phyloP scores from a whole-genome alignment of 1,284 basidiomycete genomes.

The Agroathelia rolfsii region DNA sequence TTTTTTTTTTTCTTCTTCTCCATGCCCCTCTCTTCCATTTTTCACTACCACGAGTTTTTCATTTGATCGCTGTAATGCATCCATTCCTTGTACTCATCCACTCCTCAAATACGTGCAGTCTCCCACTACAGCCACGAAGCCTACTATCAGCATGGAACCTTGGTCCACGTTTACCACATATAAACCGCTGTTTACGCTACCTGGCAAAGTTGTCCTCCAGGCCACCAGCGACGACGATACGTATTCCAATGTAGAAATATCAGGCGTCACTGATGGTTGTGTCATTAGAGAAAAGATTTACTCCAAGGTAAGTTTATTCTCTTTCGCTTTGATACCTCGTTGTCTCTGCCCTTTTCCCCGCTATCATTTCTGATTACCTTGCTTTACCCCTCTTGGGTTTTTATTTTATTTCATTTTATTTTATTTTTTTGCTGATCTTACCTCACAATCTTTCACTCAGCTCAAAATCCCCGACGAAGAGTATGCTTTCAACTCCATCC shows the following conservation, averaged over 20 bases:
- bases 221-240: slow-evolving; percentile 80
- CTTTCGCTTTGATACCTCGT: slow-evolving; percentile 2
- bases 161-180: too few relatives aligned
- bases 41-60: slow-evolving; percentile 10
- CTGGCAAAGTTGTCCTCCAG: slow-evolving; percentile 50
- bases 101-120: slow-evolving; percentile 24
- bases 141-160: too few relatives aligned
- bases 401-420: slow-evolving; percentile 10
- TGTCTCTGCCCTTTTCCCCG: background rate
- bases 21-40: slow-evolving; percentile 17
- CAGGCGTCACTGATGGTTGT: slow-evolving; percentile 54
- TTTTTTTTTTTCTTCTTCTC: slow-evolving; percentile 21
- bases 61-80: slow-evolving; percentile 17
- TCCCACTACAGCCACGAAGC: too few relatives aligned
- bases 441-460: slow-evolving; percentile 27
- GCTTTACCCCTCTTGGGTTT: slow-evolving; percentile 4
- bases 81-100: slow-evolving; percentile 12
- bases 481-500: slow-evolving; percentile 67
- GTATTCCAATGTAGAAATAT: slow-evolving; percentile 72
- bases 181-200: slow-evolving; percentile 17
- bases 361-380: background rate
- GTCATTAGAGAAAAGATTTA: slow-evolving; percentile 82
- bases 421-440: slow-evolving; percentile 7
- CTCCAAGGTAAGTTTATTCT: slow-evolving; percentile 50
- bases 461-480: slow-evolving; percentile 81